These are phyloP conservation scores for Cystofilobasidium ferigula DNA, from an alignment of 768 basidiomycete genomes.

Conservation along the genomic window DNA sequence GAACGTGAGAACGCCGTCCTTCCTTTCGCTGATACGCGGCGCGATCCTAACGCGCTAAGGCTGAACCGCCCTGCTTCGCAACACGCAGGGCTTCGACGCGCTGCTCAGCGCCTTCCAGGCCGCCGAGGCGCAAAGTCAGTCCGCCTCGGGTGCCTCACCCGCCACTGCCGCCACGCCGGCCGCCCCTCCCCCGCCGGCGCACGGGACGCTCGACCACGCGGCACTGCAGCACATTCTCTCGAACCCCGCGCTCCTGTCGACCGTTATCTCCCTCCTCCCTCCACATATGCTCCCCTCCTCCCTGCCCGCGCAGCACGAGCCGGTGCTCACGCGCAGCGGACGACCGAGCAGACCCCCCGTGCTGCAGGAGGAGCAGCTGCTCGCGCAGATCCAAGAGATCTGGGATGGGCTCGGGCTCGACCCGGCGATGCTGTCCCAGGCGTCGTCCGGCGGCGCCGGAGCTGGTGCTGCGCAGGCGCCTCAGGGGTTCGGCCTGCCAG, in stretches of 20 bases:
- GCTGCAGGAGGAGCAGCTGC: not conserved
- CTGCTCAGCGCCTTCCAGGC: not conserved
- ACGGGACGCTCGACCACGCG: not conserved
- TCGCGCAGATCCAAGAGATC: not conserved
- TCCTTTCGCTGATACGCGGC: not conserved
- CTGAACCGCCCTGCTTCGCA: not conserved
- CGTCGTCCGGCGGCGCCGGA: too few relatives aligned
- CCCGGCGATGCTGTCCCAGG: not conserved
- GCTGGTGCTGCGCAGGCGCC: too few relatives aligned
- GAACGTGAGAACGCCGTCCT: too few relatives aligned
- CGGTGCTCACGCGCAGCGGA: not conserved
- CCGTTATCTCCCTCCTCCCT: not conserved
- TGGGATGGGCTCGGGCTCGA: not conserved
- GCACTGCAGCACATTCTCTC: not conserved
- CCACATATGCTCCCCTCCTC: not conserved
- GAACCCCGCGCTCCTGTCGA: not conserved
- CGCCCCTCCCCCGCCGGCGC: not conserved
- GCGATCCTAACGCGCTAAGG: not conserved
- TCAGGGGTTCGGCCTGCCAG: too few relatives aligned
- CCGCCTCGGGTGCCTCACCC: not conserved
- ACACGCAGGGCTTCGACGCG: not conserved
- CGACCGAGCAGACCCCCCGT: not conserved
- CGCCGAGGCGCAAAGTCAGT: not conserved
- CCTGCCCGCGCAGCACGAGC: not conserved
- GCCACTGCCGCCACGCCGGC: too few relatives aligned